A percentile compares a stretch with the other conserved stretches of the same genome.
Conservation (phyloP, 345 rosid genomes). For the Bruguiera parviflora region DNA sequence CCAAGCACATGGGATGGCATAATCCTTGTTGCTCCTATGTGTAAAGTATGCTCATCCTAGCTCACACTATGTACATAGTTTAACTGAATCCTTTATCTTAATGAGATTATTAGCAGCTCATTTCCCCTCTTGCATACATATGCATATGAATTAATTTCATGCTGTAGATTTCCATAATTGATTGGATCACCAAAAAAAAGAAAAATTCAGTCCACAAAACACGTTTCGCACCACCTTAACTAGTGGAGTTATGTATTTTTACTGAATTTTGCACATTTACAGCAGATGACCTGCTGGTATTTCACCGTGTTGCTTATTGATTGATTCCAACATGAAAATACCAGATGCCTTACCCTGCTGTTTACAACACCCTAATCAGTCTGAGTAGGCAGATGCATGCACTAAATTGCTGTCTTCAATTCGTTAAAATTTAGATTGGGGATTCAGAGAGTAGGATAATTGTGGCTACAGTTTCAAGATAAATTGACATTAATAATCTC, state of each 20-base stretch:
- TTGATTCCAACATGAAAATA: too few species aligned
- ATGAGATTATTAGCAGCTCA: not conserved
- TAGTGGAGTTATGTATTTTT: not conserved
- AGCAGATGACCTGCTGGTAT: not conserved
- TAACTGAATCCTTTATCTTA: not conserved
- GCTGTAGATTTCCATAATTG: constrained; percentile 6
- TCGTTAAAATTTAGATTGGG: too few species aligned
- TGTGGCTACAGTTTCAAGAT: too few species aligned
- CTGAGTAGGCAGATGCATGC: too few species aligned
- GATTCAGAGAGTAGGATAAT: too few species aligned
- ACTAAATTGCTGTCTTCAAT: too few species aligned
- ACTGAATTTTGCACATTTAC: not conserved
- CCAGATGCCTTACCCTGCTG: too few species aligned
- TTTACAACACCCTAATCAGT: too few species aligned
- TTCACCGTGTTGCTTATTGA: too few species aligned
- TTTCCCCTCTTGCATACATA: not conserved
- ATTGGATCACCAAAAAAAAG: not conserved
- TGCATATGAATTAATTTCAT: not conserved
- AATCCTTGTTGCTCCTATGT: constrained; percentile 91
- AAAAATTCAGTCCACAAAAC: too few species aligned
- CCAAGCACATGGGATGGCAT: constrained; percentile 91
- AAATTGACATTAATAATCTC: too few species aligned
- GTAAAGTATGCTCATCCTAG: constrained; percentile 57
- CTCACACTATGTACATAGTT: constrained; percentile 2
- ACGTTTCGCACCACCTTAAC: too few species aligned